Base-by-base conservation (phyloP, 768 basidiomycete genomes). In the Hortiboletus campestris region DNA sequence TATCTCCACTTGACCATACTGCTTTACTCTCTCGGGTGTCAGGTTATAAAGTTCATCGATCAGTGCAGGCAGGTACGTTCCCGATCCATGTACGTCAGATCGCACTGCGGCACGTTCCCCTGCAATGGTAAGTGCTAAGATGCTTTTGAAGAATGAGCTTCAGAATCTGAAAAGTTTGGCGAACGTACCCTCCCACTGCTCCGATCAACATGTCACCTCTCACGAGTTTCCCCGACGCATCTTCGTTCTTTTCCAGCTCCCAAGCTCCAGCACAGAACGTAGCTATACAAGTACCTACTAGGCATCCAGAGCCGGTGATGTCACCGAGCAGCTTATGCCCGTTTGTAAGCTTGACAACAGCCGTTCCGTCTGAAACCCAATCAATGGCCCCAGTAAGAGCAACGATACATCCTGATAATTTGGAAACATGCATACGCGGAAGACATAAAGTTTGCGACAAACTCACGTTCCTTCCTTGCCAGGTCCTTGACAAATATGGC, bases 231-330 rank as follows among this genome's bases (percentile, higher is more conserved):
- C 76, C 80, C 16, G 73, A 71, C 6, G 36, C 61, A 35, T 58
- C 61, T 55, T 57, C 62, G 50, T 46, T 67, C 52, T 61, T 67
- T 41, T 19, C 73, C 67, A n/a, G 71, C 71, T 32, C 70, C 68
- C 31, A 80, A 65, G 85, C 84, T 2, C 83, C 86, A 5, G 87
- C 92, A 67, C 89, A 91, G 72, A 86, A 94, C 16, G 87, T 82
- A 1, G 92, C 89, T 46, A 96, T 80, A 31, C 81, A 77, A 11
- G 89, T 88, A 28, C 89, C 89, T 22, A 84, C 75, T 69, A 95
- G 84, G 65, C 94, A 98, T 5, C 94, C 94, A 25, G 90, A 90
- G 1, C 94, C 95, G 0, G 95, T 97, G 53, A 98, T 93, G 51
- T 80, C 76, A 0, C 85, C 86, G 9, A 97, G 81, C 25, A 88